Base-by-base conservation (phyloP, 208 protist genomes). In the Polymyxa betae region DNA sequence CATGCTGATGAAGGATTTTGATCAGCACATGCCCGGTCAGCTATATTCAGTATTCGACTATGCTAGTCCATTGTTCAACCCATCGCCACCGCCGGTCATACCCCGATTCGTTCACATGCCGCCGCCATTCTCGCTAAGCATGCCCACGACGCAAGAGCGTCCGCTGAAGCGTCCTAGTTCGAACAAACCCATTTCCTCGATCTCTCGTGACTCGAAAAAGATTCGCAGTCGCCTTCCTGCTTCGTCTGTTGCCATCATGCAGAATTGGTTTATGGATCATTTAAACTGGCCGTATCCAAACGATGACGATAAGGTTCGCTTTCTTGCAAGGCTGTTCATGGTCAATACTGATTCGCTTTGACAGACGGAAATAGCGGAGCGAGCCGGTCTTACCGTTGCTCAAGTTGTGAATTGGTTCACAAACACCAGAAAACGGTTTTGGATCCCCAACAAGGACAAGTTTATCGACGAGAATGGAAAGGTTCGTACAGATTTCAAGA, bases 211-310 rank as follows among this genome's bases (percentile, higher is more conserved):
- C n/a, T n/a, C n/a, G n/a, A n/a, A n/a, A n/a, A n/a, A n/a, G n/a
- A n/a, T n/a, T n/a, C n/a, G n/a, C n/a, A n/a, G n/a, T n/a, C n/a
- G n/a, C n/a, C n/a, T n/a, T n/a, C 72, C 72, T 20, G 35, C 72
- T 20, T 35, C 72, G 35, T 5, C 72, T 43, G 40, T 82, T 43
- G n/a, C 72, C 72, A 35, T 82, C n/a, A 82, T 82, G 72, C 72
- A 82, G 72, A 82, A 82, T 45, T 89, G 87, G 87, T 89, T 89
- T 40, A 89, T 60, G 87, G 87, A 44, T 40, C 87, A 89, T 40
- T 40, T 89, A n/a, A 45, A 43, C 41, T 54, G 45, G 41, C 87
- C 87, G 40, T 89, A 89, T 40, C 87, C 87, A 0, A 46, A 38
- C 40, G 87, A 89, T 45, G 87, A 89, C 24, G 87, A 89, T 24